These are phyloP conservation scores for Sanghuangporus weigelae DNA, from an alignment of 1,284 basidiomycete genomes.

Conservation along the genomic window DNA sequence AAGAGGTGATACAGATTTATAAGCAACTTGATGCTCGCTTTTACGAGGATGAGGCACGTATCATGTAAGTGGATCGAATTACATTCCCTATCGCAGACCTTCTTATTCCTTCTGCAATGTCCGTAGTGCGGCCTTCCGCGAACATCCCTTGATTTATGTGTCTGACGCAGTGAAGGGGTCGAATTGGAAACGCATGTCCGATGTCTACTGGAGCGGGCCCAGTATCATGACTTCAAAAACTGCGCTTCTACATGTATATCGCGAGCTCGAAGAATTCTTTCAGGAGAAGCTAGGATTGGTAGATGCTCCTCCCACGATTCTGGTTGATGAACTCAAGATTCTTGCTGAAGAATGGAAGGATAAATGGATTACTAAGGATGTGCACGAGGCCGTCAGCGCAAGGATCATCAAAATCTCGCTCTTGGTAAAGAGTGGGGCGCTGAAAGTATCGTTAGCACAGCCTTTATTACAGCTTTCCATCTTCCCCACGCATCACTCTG, in stretches of 20 bases:
- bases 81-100: not conserved
- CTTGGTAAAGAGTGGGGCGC: not conserved
- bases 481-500: not conserved
- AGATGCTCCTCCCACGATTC: conserved; percentile 15
- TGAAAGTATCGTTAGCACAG: not conserved
- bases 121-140: not conserved
- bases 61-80: conserved; percentile 11
- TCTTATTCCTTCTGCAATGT: not conserved
- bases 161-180: not conserved
- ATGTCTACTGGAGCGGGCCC: conserved; percentile 12
- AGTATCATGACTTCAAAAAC: conserved; percentile 15
- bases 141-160: not conserved
- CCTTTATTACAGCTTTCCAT: not conserved
- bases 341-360: not conserved
- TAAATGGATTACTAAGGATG: not conserved
- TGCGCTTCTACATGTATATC: conserved; percentile 11
- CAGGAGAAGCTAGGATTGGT: conserved; percentile 17
- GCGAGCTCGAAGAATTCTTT: conserved; percentile 16
- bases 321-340: conserved; percentile 17
- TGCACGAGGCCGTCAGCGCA: not conserved
- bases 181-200: conserved; percentile 8
- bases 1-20: conserved; percentile 13
- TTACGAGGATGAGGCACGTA: conserved; percentile 13
- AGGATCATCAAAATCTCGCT: not conserved
- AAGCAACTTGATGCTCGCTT: conserved; percentile 21